phyloP scores from a whole-genome alignment of 2,329 filamentous ascomycete species.

The Trichoderma atrobrunneum region DNA sequence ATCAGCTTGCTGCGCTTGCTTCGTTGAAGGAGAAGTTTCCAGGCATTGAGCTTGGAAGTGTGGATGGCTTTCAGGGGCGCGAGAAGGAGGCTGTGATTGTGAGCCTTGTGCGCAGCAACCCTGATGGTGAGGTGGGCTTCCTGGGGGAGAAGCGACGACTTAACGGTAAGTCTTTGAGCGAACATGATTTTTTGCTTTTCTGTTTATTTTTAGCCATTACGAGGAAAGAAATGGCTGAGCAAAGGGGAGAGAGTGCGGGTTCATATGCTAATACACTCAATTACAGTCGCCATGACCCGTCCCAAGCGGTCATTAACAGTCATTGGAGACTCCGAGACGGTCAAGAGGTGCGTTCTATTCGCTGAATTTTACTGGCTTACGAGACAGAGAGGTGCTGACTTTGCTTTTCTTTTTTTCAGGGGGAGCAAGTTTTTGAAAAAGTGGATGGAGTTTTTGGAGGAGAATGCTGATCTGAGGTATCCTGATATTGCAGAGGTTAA shows the following conservation, averaged over 20 bases:
- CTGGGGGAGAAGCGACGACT: slow-evolving; percentile 85
- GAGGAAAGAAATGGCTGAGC: not conserved
- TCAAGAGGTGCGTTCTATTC: slow-evolving; percentile 62
- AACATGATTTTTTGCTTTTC: not conserved
- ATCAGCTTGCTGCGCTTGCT: slow-evolving; percentile 71
- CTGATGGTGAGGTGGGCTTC: slow-evolving; percentile 85
- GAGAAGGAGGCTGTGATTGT: slow-evolving; percentile 96
- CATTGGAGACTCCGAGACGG: slow-evolving; percentile 91
- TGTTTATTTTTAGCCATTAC: not conserved
- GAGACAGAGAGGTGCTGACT: not conserved
- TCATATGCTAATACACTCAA: not conserved
- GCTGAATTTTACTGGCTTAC: too few species aligned
- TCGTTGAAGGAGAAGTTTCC: slow-evolving; percentile 77
- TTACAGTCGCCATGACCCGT: slow-evolving; percentile 96
- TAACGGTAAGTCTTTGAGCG: slow-evolving; percentile 64
- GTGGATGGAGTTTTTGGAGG: slow-evolving; percentile 91
- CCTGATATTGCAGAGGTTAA: slow-evolving; percentile 58
- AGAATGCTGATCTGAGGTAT: slow-evolving; percentile 85
- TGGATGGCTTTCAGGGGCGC: slow-evolving; percentile 94
- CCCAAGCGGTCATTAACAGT: slow-evolving; percentile 87
- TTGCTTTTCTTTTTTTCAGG: slow-evolving; percentile 42
- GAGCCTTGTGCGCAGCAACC: slow-evolving; percentile 89
- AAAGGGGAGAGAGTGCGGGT: not conserved
- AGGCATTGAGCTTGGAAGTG: slow-evolving; percentile 89
- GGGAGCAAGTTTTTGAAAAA: slow-evolving; percentile 80